Conservation (phyloP, 2,329 filamentous ascomycete species). For the Pseudogymnoascus sp. region DNA sequence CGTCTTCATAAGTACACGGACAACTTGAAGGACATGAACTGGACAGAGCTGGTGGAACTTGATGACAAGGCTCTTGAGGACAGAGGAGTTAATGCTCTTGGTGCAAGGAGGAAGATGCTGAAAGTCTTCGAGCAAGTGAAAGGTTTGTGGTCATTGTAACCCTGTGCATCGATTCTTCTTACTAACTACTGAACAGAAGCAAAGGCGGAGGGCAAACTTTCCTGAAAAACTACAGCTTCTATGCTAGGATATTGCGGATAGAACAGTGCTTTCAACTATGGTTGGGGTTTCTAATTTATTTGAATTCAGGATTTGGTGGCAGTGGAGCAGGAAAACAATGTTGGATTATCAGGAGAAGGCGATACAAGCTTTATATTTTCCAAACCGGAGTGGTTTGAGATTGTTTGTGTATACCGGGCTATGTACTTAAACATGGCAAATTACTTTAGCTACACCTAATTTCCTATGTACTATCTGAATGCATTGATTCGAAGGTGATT, state of each 20-base stretch:
- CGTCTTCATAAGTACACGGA: slow-evolving; percentile 98
- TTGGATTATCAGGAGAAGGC: slow-evolving; percentile 2
- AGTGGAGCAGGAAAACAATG: background rate
- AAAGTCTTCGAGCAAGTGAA: slow-evolving; percentile 98
- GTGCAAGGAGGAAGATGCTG: slow-evolving; percentile 92
- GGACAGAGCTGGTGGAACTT: slow-evolving; percentile 85
- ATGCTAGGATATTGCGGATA: slow-evolving; percentile 1
- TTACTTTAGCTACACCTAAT: slow-evolving; percentile 8
- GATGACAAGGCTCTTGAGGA: slow-evolving; percentile 91
- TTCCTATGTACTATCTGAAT: slow-evolving; percentile 5
- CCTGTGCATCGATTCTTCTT: background rate
- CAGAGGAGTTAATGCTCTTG: slow-evolving; percentile 87
- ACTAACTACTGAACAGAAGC: slow-evolving; percentile 48
- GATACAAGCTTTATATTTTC: slow-evolving; percentile 6
- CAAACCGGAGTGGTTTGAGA: background rate
- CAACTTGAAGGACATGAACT: slow-evolving; percentile 93
- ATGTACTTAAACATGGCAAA: background rate
- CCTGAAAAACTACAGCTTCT: slow-evolving; percentile 26
- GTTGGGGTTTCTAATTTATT: slow-evolving; percentile 2
- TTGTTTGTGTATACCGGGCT: background rate
- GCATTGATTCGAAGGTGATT: background rate
- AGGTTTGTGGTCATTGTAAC: slow-evolving; percentile 38
- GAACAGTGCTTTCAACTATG: background rate
- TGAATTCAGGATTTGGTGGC: slow-evolving; percentile 6
- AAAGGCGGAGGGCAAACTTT: slow-evolving; percentile 64